Base-by-base conservation (phyloP, 768 basidiomycete species). In the Cubamyces sp. region DNA sequence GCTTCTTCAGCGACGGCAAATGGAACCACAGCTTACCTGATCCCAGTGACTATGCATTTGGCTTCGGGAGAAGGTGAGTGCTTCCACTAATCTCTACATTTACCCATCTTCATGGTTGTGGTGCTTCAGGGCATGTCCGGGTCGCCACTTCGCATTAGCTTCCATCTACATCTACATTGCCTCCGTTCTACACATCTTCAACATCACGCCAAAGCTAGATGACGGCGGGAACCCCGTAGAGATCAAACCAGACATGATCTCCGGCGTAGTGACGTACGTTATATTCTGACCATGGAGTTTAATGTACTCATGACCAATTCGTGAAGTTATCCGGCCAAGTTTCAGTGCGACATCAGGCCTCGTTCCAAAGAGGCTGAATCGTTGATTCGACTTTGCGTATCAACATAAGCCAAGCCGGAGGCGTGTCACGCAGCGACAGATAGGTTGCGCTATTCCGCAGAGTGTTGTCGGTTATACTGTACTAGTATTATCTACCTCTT, bases 41-140 rank as follows among this genome's bases (percentile, higher is more conserved):
- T 46, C 60, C 53, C 6, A 16, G 45, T 7, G 60, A 49, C 41
- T 45, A 58, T 19, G 59, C 30, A 3, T 67, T 68, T 37, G 68
- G 65, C 1, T 67, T 64, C 53, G 63, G 67, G 1, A 50, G 67
- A 14, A 46, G 71, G 52, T 56, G 34, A 34, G 34, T 6, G 21
- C 39, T 3, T n/a, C 16, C 42, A n/a, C 4, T 3, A n/a, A 4
- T n/a, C n/a, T 11, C n/a, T 14, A 14, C 12, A 3, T 14, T 3
- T 16, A 12, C 18, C 18, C 5, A 34, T 1, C 1, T 34, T 34
- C 4, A 34, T 34, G 11, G 34, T 11, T 34, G 34, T 34, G 9
- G 9, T 34, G 34, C 34, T 34, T 5, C 28, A 61, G 60, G 7
- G 39, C 26, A 30, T 61, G 60, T 21, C 60, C 60, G 9, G 60